Evolutionary conservation across 2,329 filamentous ascomycete species (phyloP), one percentile per base, ranked within the genome.

Genomic region (Aspergillus ustus): DNA sequence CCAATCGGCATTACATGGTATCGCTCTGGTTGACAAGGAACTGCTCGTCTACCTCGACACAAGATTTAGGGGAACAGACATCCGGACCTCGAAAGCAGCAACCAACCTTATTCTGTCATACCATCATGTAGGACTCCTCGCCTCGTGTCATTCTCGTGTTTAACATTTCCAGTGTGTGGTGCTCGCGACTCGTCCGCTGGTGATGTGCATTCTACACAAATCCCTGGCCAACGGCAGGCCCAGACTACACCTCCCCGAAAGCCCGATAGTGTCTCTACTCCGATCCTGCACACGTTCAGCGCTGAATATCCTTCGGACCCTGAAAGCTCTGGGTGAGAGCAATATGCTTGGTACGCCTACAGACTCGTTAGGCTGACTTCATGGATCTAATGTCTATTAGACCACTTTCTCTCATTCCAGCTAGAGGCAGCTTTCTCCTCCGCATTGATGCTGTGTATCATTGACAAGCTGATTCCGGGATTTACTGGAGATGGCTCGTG

Each of bases 381-480:
- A 54, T 34, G 31, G 13, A 34, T 2, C 8, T 20, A 4, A 8
- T 43, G n/a, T 7, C 1, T 22, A 7, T 37, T 25, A 70, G 74
- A 77, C 43, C 73, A 77, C 1, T 80, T 80, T 11, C 25, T 80
- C 1, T 78, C 78, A 0, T 80, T 80, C 13, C 77, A 80, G 48
- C 72, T 80, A 11, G 78, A 80, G 60, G 77, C 78, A 43, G 77
- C 78, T 6, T 80, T 76, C 7, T 79, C 78, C 0, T 80, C 78
- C 1, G 75, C 77, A 0, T 79, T 80, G 40, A 70, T 80, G 1
- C 71, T 80, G 2, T 73, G 78, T 17, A 67, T 80, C 0, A 73
- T 80, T 17, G 62, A 57, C 19, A 61, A 67, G 5, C 65, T 69
- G 40, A 74, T 72, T n/a, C 78, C 78, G 0, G 71, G 70, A 0